Percentiles rank a stretch among this genome's conserved stretches.
These are phyloP conservation scores for Metschnikowia rubicola DNA, from an alignment of 805 yeast species.

Conservation along the genomic window DNA sequence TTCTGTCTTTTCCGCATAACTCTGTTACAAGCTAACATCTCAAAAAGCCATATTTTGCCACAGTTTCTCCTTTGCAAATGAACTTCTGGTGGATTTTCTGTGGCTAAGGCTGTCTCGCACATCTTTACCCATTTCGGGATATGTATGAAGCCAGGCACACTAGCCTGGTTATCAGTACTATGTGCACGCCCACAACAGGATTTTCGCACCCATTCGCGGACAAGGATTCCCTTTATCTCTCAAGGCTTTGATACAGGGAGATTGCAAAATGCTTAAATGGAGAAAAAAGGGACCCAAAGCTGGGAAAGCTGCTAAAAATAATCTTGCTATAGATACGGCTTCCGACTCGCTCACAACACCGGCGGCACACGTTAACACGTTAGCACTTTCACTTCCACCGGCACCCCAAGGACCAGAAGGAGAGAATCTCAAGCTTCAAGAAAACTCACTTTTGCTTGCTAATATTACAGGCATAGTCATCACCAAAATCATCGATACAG, in stretches of 20 bases:
- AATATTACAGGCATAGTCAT: constrained; percentile 1
- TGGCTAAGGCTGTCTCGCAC: neutral
- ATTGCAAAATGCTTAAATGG: constrained; percentile 6
- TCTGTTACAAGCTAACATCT: no score
- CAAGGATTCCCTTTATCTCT: constrained; percentile 6
- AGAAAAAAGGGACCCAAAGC: neutral
- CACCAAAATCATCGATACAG: neutral
- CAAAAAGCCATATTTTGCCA: no score
- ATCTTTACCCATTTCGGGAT: constrained; percentile 1
- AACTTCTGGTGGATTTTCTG: no score
- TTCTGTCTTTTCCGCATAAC: no score
- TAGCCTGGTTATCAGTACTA: neutral
- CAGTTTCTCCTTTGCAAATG: no score
- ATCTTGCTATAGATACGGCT: no score
- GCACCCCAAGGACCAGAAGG: neutral
- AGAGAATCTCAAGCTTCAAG: constrained; percentile 1
- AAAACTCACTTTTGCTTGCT: constrained; percentile 6
- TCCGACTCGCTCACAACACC: no score
- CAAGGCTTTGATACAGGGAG: neutral
- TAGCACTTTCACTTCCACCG: neutral
- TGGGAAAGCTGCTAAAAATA: neutral
- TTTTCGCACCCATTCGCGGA: constrained; percentile 12
- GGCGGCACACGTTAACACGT: neutral
- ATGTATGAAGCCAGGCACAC: neutral
- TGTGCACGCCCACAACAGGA: constrained; percentile 6